Evolutionary conservation across 108 stramenopile species (phyloP).

Genomic region (Chaetoceros muelleri): DNA sequence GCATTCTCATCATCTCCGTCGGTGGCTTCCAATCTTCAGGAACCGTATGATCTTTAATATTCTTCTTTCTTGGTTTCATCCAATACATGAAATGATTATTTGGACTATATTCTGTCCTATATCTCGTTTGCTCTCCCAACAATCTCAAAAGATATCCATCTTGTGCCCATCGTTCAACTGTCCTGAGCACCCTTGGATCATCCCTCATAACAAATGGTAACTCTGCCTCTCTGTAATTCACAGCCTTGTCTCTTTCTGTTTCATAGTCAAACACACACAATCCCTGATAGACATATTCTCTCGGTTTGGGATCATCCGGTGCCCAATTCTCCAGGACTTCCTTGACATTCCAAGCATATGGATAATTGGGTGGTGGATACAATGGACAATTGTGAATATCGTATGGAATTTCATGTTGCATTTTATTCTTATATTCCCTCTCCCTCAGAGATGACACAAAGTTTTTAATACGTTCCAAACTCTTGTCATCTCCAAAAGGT

Average conservation of each 20-base stretch:
- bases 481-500: slow-evolving; percentile 9
- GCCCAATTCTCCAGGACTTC: slow-evolving; percentile 56
- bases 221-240: slow-evolving; percentile 52
- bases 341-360: slow-evolving; percentile 35
- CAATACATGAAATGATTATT: slow-evolving; percentile 94
- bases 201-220: slow-evolving; percentile 86
- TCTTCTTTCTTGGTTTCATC: slow-evolving; percentile 20
- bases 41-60: slow-evolving; percentile 3
- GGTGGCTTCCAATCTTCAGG: slow-evolving; percentile 67
- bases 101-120: slow-evolving; percentile 53
- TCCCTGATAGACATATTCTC: slow-evolving; percentile 44
- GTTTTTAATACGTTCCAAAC: slow-evolving; percentile 5
- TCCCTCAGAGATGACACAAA: slow-evolving; percentile 1
- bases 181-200: slow-evolving; percentile 53
- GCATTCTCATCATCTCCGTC: slow-evolving; percentile 65
- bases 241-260: slow-evolving; percentile 26
- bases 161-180: slow-evolving; percentile 71
- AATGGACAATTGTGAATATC: slow-evolving; percentile 51
- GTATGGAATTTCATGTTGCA: slow-evolving; percentile 15
- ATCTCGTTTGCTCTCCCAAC: slow-evolving; percentile 26
- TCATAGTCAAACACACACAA: slow-evolving; percentile 63
- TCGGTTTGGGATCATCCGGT: slow-evolving; percentile 41
- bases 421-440: neutral
- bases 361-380: slow-evolving; percentile 38
- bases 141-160: slow-evolving; percentile 40